A percentile compares a stretch with the other conserved stretches of the same genome.
phyloP scores from a whole-genome alignment of 1,139 yeast species.

The Saccharomyces hybrid region DNA sequence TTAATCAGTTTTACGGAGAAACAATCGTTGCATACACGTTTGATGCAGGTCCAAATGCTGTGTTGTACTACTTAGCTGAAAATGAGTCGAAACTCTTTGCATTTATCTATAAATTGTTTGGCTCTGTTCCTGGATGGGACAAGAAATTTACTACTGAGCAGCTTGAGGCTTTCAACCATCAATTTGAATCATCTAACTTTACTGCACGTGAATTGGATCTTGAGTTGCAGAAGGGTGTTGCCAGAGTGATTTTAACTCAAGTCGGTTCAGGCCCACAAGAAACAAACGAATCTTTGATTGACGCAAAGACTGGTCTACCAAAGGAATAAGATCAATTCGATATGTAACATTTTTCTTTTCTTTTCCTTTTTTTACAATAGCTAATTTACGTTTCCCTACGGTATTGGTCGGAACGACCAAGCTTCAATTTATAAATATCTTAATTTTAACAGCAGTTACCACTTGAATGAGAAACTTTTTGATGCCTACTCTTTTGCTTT shows the following conservation, averaged over 20 bases:
- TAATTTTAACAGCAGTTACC: neutral
- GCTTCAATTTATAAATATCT: neutral
- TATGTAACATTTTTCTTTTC: neutral
- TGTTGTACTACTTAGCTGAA: conserved; percentile 71
- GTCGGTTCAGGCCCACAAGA: conserved; percentile 83
- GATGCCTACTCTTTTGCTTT: neutral
- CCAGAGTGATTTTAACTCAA: conserved; percentile 71
- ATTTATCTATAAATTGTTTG: conserved; percentile 47
- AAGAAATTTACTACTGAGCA: conserved; percentile 31
- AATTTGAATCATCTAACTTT: conserved; percentile 34
- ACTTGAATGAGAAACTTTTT: neutral
- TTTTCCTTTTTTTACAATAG: neutral
- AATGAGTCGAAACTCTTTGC: conserved; percentile 64
- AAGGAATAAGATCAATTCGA: conserved; percentile 10
- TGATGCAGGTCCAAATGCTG: conserved; percentile 99
- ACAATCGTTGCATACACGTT: conserved; percentile 89
- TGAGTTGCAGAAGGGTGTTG: conserved; percentile 59
- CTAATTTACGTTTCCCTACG: neutral
- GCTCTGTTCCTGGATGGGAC: conserved; percentile 65
- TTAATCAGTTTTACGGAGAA: conserved; percentile 60
- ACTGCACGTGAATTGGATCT: conserved; percentile 35
- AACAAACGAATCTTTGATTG: conserved; percentile 45
- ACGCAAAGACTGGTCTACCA: conserved; percentile 43
- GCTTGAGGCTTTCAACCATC: conserved; percentile 24
- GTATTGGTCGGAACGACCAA: neutral